Conservation (phyloP, 441 rosid genomes). For the Populus tomentosa region DNA sequence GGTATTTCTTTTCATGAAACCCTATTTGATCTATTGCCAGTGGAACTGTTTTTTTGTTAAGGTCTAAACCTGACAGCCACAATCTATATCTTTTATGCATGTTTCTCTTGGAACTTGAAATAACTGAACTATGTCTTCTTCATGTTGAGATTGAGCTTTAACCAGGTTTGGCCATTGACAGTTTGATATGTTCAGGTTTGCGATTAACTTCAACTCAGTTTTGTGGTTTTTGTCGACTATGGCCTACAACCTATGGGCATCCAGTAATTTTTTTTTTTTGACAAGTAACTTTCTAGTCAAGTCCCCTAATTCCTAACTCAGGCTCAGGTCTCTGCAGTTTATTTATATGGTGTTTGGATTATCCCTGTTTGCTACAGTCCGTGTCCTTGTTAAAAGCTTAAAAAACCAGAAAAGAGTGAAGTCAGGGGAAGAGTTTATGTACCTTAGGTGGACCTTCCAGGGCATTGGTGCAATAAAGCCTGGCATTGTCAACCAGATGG, state of each 20-base stretch:
- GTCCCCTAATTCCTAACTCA: neutral
- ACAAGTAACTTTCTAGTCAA: neutral
- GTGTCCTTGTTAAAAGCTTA: neutral
- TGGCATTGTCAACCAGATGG: constrained; percentile 80
- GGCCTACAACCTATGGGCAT: neutral
- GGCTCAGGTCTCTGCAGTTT: neutral
- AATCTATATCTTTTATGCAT: neutral
- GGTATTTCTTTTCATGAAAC: constrained; percentile 12
- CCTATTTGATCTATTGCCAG: neutral
- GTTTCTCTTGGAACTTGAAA: neutral
- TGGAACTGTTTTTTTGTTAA: too few relatives aligned
- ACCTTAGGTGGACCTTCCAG: constrained; percentile 96
- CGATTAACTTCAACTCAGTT: neutral
- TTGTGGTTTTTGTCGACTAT: neutral
- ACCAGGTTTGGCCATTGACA: neutral
- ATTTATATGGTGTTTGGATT: neutral
- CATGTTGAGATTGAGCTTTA: neutral
- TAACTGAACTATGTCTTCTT: neutral
- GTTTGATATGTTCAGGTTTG: neutral
- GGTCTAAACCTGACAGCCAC: neutral
- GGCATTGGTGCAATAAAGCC: constrained; percentile 83
- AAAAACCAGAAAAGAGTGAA: constrained; percentile 6
- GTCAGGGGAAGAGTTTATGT: neutral
- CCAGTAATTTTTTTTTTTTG: neutral
- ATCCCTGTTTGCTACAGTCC: neutral